Base-by-base conservation (phyloP, 2,329 filamentous ascomycete genomes). In the Ciborinia camelliae region DNA sequence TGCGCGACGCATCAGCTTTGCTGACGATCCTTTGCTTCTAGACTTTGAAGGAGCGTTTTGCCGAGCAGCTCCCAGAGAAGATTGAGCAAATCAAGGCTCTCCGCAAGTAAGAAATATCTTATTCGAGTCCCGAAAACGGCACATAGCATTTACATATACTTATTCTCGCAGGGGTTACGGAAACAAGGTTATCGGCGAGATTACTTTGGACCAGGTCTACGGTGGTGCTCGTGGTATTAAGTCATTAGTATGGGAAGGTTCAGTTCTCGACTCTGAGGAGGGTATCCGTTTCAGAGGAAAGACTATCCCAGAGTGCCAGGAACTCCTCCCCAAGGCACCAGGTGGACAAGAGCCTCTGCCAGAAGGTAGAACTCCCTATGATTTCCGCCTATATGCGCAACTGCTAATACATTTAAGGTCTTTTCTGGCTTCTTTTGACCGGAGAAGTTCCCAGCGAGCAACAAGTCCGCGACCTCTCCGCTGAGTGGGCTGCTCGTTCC, bases 51-150 rank as follows among this genome's bases (percentile, higher is more conserved):
- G 95, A 99, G 80, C 94, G 92, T 78, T 98, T 99, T 80, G 94
- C 94, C 78, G 93, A 95, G 80, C 90, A 94, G 77, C 85, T 99
- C 69, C 95, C 95, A 74, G 92, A 89, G 79, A 96, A 98, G 87
- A 90, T 97, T 77, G 95, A 99, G 83, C 91, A 98, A 87, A 92
- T 99, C 85, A 99, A 99, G 91, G 88, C 92, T 80, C 89, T 99
- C 76, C 88, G 92, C 80, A 97, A 97, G 92, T 96, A 84, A 79
- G 89, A 65, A 65, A 63, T 47, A 35, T 26, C 39, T n/a, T 48
- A 10, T 48, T 48, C 26, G 39, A 26, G 32, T 30, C 4, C 8
- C 12, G 23, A 47, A 35, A 45, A 18, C 50, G 41, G 39, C 39
- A 60, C 47, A 47, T 57, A 48, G 32, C 48, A 54, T 61, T 43